Evolutionary conservation across 2,329 filamentous ascomycete species (phyloP).

Genomic region (Aspergillus sp.): DNA sequence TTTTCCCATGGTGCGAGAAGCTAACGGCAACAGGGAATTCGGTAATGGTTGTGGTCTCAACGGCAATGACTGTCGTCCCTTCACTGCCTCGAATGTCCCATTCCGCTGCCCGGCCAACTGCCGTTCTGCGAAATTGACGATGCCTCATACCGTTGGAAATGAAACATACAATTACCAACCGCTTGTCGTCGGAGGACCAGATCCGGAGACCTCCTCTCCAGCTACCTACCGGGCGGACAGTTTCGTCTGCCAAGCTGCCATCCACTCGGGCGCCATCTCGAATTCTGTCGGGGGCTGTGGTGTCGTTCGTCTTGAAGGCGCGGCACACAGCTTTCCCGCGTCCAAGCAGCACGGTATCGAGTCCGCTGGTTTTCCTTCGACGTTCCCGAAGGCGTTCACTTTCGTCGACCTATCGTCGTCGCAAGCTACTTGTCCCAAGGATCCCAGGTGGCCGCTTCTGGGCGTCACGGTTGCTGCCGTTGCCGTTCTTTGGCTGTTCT

Average conservation of each 20-base stretch:
- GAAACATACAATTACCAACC: conserved; percentile 46
- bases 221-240: conserved; percentile 81
- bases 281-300: conserved; percentile 72
- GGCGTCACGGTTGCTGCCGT: conserved; percentile 76
- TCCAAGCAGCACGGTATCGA: conserved; percentile 66
- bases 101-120: conserved; percentile 55
- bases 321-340: conserved; percentile 55
- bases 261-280: conserved; percentile 72
- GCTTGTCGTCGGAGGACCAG: conserved; percentile 47
- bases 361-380: conserved; percentile 74
- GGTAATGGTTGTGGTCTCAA: conserved; percentile 48
- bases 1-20: not conserved
- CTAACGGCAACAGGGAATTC: conserved; percentile 23
- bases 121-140: conserved; percentile 39
- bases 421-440: conserved; percentile 59
- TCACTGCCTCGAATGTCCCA: conserved; percentile 45
- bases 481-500: conserved; percentile 70
- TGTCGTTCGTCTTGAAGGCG: conserved; percentile 67
- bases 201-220: conserved; percentile 27
- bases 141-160: conserved; percentile 48
- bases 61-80: conserved; percentile 51
- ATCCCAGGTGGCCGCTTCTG: conserved; percentile 78
- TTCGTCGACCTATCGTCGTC: conserved; percentile 57
- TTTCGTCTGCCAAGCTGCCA: conserved; percentile 76
- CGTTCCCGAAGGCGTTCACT: conserved; percentile 79